Percentiles rank a stretch among this genome's conserved stretches.
phyloP scores from a whole-genome alignment of 2,329 filamentous ascomycete species.

The Phyllosticta citriasiana region DNA sequence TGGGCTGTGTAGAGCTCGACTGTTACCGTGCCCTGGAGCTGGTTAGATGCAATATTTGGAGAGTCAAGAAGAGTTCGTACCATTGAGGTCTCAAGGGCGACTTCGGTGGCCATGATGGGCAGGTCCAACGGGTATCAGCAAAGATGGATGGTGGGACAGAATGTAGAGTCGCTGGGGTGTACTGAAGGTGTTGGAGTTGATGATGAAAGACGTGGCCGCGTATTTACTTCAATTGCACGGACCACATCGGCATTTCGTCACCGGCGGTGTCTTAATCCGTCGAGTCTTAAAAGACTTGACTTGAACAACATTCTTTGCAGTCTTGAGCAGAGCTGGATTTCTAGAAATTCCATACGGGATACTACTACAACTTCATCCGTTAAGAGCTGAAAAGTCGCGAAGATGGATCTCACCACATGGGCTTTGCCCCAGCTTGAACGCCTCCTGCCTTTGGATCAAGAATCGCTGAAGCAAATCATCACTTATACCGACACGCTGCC shows the following conservation, averaged over 20 bases:
- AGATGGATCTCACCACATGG: constrained; percentile 41
- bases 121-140: too few species aligned
- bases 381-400: not conserved
- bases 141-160: not conserved
- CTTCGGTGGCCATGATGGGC: constrained; percentile 62
- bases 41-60: constrained; percentile 7
- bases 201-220: not conserved
- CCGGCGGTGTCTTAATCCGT: not conserved
- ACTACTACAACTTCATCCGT: not conserved
- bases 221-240: not conserved
- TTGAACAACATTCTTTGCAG: not conserved
- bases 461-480: constrained; percentile 74
- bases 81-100: constrained; percentile 79
- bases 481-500: constrained; percentile 71
- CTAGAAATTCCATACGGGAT: not conserved
- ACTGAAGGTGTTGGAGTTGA: not conserved
- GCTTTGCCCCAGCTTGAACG: constrained; percentile 62
- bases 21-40: constrained; percentile 61
- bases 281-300: not conserved
- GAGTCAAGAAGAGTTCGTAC: constrained; percentile 35
- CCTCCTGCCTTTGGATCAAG: constrained; percentile 75
- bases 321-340: not conserved
- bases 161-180: too few species aligned
- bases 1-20: constrained; percentile 85
- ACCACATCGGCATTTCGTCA: not conserved